Evolutionary conservation across 495 filamentous ascomycete species (phyloP), one percentile per base, ranked within the genome.

Genomic region (Aeminium ludgeri): DNA sequence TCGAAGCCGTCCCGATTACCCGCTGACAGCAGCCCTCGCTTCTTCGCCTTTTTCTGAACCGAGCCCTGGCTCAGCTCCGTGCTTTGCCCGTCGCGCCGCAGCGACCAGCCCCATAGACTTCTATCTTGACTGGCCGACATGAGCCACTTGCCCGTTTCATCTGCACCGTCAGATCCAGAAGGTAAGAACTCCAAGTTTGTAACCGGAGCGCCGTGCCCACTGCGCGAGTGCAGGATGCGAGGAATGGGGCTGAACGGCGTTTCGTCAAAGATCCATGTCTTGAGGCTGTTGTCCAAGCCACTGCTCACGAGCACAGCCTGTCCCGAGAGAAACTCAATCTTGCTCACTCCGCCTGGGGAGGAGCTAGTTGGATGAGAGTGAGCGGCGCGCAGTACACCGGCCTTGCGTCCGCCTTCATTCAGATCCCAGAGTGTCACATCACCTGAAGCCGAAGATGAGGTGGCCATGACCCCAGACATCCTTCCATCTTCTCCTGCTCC

Each of bases 381-480:
- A 3, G 86, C 89, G 16, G 78, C 76, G 36, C 85, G 76, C 19
- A 96, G 68, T 10, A 86, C 65, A 16, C 86, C 86, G 55, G 74
- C 77, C 38, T 89, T 70, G 41, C 80, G 72, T 3, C 85, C 83
- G 1, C 84, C 86, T 15, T 80, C 67, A 48, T 93, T 89, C 36
- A 99, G 67, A 58, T 96, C 87, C 91, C 91, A 99, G 45, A 99
- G 72, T 1, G 82, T 92, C 31, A 96, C 72, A 61, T 95, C 86
- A 11, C 87, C 85, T 49, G 68, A 81, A 5, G 66, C 63, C 23
- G 61, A 56, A 10, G 75, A 77, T 10, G 76, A 76, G 4, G 81
- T 93, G 33, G 80, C 87, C 86, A 91, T 89, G 33, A 82, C 80
- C 34, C 86, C 84, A 10, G 80, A 65, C 44, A 71, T 72, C 37